Evolutionary conservation across 1,284 basidiomycete species (phyloP), one percentile per base, ranked within the genome.

Genomic region (Cryptococcus sp.): DNA sequence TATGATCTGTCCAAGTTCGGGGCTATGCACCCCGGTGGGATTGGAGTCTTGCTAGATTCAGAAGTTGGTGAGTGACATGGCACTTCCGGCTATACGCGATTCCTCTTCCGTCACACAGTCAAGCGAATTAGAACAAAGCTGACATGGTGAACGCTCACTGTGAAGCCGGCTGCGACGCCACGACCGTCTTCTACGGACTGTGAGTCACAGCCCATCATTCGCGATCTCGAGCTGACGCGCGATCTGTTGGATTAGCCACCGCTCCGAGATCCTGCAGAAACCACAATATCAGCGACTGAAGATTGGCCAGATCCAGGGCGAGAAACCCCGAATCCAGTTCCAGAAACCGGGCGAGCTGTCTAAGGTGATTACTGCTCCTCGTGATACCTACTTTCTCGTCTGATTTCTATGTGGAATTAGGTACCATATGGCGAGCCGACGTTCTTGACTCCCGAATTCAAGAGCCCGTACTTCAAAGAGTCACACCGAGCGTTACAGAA

Each of bases 391-490:
- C 3, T n/a, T 19, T 6, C n/a, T n/a, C 13, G 29, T 7, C 19
- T 23, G 23, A 17, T 47, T 8, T 5, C 6, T 10, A 47, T 40
- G 15, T 16, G 16, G 20, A n/a, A 22, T 26, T n/a, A 82, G 62
- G 88, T 93, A 0, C 91, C 91, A 1, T 91, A 91, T 71, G 89
- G 85, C 17, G 91, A 93, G 70, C 88, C 90, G 15, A 86, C 86
- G 2, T 93, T 89, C 89, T 85, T 96, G 43, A 81, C 80, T n/a
- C 78, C 84, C 6, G 90, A 89, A 0, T 94, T 87, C 80, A 82
- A 84, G 69, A 88, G 83, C 59, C 89, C 93, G 0, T 97, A 94
- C 76, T 95, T 91, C 80, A 88, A 83, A 20, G 87, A 90, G 8
- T 72, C 72, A 3, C 81, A 82, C 68, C 72, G 76, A 13, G 61